Conservation (phyloP, 2,329 filamentous ascomycete genomes). For the Dactylellina drechsleri region DNA sequence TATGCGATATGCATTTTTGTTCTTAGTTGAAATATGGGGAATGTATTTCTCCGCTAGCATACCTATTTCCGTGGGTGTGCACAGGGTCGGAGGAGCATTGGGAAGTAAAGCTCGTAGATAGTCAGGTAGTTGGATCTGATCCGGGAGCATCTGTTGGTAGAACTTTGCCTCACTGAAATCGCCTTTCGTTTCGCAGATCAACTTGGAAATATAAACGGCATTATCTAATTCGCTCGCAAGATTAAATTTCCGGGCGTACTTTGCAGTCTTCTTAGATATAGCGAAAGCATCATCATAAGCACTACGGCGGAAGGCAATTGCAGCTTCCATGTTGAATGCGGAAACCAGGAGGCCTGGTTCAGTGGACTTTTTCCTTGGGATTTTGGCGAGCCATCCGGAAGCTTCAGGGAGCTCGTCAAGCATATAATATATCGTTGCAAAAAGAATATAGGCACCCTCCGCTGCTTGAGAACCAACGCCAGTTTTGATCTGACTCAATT, state of each 20-base stretch:
- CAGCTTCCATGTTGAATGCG: constrained; percentile 36
- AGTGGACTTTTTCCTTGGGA: constrained; percentile 41
- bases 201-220: constrained; percentile 26
- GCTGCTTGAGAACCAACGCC: neutral
- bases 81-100: no score
- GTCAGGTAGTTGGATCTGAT: constrained; percentile 6
- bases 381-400: constrained; percentile 11
- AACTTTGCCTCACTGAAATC: constrained; percentile 38
- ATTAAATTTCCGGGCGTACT: constrained; percentile 35
- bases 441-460: constrained; percentile 3
- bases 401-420: constrained; percentile 30
- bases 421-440: constrained; percentile 43
- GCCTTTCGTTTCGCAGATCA: constrained; percentile 25
- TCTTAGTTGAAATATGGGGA: no score
- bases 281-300: constrained; percentile 19
- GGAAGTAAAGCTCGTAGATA: no score
- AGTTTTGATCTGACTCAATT: constrained; percentile 15
- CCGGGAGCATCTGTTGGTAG: constrained; percentile 41
- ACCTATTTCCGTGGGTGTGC: no score
- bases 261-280: constrained; percentile 28
- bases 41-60: no score
- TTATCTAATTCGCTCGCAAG: constrained; percentile 13
- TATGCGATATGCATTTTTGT: no score
- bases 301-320: constrained; percentile 24
- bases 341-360: constrained; percentile 10